Base-by-base conservation (phyloP, 257 asterid species). In the Perilla frutescens region DNA sequence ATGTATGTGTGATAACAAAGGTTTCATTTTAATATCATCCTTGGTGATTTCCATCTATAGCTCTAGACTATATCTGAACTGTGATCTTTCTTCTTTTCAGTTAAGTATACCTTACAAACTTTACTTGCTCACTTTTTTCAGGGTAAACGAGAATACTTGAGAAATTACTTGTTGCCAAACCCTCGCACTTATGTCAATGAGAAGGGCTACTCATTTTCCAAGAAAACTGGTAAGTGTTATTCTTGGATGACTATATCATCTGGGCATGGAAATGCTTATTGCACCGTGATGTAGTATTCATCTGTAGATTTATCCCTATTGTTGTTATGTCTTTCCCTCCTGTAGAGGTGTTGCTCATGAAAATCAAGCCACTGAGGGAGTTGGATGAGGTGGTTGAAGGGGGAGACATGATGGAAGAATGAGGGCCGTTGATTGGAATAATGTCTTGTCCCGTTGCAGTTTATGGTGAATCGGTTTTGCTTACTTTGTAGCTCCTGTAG, bases 341-440 rank as follows among this genome's bases (percentile, higher is more conserved):
- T 81, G 63, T 83, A 91, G 97, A 91, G 87, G 93, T 94, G 77
- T 74, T 94, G 82, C 77, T 73, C 58, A 91, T 89, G n/a, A 94
- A 88, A 81, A 86, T 91, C 78, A 91, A 96, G 0, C 97, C 97
- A 32, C 37, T 91, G 79, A 83, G 59, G 51, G 92, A 91, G 75
- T 8, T 72, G 77, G 93, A 86, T 36, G 86, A 83, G 66, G 91
- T 94, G 60, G 77, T 84, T 50, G 98, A 91, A 82, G 91, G 82
- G 9, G 97, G 93, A 77, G 97, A 89, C 37, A 91, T 77, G 20
- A 94, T 90, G 97, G 96, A 93, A 79, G 96, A 89, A 50, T 87
- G 81, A 87, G 54, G 73, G 34, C 10, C 3, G 11, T 7, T 40
- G 68, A 37, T 39, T 62, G 31, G 11, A 60, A 13, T 13, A 11